phyloP scores from a whole-genome alignment of 352 stramenopile species.

The Phytophthora litchii region DNA sequence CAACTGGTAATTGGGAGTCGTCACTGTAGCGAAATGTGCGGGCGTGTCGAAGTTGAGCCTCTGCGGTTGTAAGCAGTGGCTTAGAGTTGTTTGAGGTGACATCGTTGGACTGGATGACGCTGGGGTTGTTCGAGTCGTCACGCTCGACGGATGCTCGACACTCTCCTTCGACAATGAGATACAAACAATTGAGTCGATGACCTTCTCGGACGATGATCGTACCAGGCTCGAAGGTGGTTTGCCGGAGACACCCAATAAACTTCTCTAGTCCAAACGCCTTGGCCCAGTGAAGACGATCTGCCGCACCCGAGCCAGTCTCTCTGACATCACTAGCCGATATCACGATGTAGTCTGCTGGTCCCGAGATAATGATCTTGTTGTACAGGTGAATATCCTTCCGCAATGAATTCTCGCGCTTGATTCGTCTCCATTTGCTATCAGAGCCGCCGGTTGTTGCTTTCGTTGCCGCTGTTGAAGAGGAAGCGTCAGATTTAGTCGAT shows the following conservation, averaged over 20 bases:
- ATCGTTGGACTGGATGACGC: slow-evolving; percentile 5
- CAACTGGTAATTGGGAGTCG: slow-evolving; percentile 34
- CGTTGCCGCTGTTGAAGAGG: slow-evolving; percentile 6
- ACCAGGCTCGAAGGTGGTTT: slow-evolving; percentile 40
- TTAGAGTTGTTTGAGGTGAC: slow-evolving; percentile 6
- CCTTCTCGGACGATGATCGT: slow-evolving; percentile 36
- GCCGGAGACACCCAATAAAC: slow-evolving; percentile 43
- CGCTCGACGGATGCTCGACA: slow-evolving; percentile 41
- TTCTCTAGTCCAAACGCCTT: slow-evolving; percentile 41
- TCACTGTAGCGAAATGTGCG: slow-evolving; percentile 36
- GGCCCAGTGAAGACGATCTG: slow-evolving; percentile 41
- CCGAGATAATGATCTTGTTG: slow-evolving; percentile 41
- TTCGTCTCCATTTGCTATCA: slow-evolving; percentile 40
- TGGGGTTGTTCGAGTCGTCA: slow-evolving; percentile 10
- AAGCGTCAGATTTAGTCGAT: background rate
- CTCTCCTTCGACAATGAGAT: slow-evolving; percentile 47
- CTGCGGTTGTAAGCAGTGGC: slow-evolving; percentile 21
- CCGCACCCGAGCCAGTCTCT: slow-evolving; percentile 36
- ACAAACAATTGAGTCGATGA: slow-evolving; percentile 31
- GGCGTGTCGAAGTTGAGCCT: slow-evolving; percentile 32
- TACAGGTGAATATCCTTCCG: slow-evolving; percentile 40
- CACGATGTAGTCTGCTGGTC: slow-evolving; percentile 51
- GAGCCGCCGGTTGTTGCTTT: slow-evolving; percentile 1
- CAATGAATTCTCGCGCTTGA: slow-evolving; percentile 48
- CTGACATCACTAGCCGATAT: slow-evolving; percentile 40